These are phyloP conservation scores for Calonectria montana DNA, from an alignment of 2,329 filamentous ascomycete species.

Conservation along the genomic window DNA sequence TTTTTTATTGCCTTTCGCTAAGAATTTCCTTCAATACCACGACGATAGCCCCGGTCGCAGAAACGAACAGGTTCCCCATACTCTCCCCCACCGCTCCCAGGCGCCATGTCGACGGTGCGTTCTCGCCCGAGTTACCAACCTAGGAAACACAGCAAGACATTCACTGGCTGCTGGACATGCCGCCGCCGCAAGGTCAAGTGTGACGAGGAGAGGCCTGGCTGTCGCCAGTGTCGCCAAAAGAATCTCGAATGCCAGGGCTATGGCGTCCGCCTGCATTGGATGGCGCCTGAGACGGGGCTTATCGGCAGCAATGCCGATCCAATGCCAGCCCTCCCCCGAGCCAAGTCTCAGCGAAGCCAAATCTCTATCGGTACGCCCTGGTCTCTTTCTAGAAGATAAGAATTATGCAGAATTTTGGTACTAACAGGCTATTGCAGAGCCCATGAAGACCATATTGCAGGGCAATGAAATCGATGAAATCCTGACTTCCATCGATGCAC, in stretches of 20 bases:
- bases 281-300: constrained; percentile 15
- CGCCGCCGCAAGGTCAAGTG: constrained; percentile 52
- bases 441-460: constrained; percentile 8
- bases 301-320: constrained; percentile 7
- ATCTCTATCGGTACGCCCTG: constrained; percentile 18
- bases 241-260: constrained; percentile 47
- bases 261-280: constrained; percentile 45
- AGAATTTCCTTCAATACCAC: constrained; percentile 16
- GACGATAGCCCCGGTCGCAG: neutral
- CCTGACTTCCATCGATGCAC: constrained; percentile 16
- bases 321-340: constrained; percentile 3
- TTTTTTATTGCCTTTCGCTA: constrained; percentile 16
- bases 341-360: constrained; percentile 22
- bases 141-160: constrained; percentile 42
- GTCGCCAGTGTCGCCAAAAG: constrained; percentile 47
- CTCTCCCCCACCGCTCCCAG: neutral
- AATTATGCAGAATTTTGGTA: neutral
- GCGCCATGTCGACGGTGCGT: constrained; percentile 21
- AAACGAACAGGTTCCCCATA: neutral
- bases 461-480: constrained; percentile 19
- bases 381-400: neutral
- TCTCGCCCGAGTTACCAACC: constrained; percentile 18
- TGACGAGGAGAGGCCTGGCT: constrained; percentile 49
- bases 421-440: constrained; percentile 11
- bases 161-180: constrained; percentile 52